Evolutionary conservation across 345 rosid genomes (phyloP), one percentile per base, ranked within the genome.

Genomic region (Orychophragmus violaceus): DNA sequence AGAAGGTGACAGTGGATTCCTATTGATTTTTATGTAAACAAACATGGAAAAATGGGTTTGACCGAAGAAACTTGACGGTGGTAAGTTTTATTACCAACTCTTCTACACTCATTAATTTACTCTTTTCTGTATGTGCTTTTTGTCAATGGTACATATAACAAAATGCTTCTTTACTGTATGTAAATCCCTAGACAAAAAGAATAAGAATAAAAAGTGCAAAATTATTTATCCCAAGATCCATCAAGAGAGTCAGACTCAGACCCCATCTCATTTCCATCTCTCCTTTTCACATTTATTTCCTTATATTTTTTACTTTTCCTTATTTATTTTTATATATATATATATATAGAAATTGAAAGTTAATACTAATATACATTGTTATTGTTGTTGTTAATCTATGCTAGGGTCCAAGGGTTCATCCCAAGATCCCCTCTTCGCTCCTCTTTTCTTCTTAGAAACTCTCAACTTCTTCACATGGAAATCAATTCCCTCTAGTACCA

Each of bases 141-240:
- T 44, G 27, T 54, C 70, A 59, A 19, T 50, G 23, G 6, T 60
- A 46, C 61, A 60, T 68, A 68, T 59, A 64, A 65, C 25, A 72
- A 65, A 64, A 36, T 72, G 41, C 39, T 49, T 48, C 4, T 32
- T 66, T 59, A 66, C 68, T 66, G 68, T 72, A 70, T 80, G 71
- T 51, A 79, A 66, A 62, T 74, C 79, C 81, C 80, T 50, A 78
- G 84, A 79, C 83, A 82, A 82, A 83, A 80, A 78, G 81, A 77
- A 77, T 68, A 83, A 83, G 78, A 78, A 82, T 77, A 64, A 72
- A 74, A 72, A 49, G 63, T 46, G 69, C 59, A 74, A 65, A 74
- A 74, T 76, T 83, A 83, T 85, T 81, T 77, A 69, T 77, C 83
- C 83, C 84, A 73, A 85, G 82, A 81, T 81, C 84, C 53, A 68